Base-by-base conservation (phyloP, 306 rosid genomes). In the Dalbergia oliveri region DNA sequence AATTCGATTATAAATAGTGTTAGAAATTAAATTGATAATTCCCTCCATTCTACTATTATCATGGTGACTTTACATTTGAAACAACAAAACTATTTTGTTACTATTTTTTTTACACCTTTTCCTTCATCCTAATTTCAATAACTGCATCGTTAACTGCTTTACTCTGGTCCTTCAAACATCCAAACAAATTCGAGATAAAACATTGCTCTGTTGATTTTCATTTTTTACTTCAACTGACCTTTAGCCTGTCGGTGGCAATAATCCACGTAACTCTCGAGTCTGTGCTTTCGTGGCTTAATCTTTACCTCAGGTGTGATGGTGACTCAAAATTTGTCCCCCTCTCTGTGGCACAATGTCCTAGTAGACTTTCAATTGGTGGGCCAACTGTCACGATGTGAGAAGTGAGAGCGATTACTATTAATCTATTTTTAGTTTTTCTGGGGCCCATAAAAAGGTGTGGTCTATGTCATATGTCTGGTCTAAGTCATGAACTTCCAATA, bases 201-300 rank as follows among this genome's bases (percentile, higher is more conserved):
- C 41, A 37, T 37, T 37, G 41, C 41, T 37, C 3, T 43, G 6
- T 43, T 43, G 9, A 37, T 43, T 43, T 8, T 43, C 47, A 7
- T 0, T 47, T 41, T 4, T 5, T 7, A 10, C 41, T 59, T 59
- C 37, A 33, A 41, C 11, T 10, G 16, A 13, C 12, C 12, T 49
- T 43, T 63, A 3, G 80, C 63, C n/a, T 49, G 72, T 63, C 72
- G 72, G 51, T 63, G 31, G n/a, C 39, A 26, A 64, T 16, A 11
- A 4, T 16, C 0, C 13, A 12, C 41, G 18, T 35, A 44, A 51
- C 23, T 64, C 35, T 59, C 35, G 53, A 31, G 26, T 5, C 41
- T 3, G 8, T 41, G 7, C 6, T 63, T 0, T 18, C 9, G 14
- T 6, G 60, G 35, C 49, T 75, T 47, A 26, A 10, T 21, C 19